Evolutionary conservation across 495 filamentous ascomycete species (phyloP), one percentile per base, ranked within the genome.

Genomic region (Alectoria sarmentosa): DNA sequence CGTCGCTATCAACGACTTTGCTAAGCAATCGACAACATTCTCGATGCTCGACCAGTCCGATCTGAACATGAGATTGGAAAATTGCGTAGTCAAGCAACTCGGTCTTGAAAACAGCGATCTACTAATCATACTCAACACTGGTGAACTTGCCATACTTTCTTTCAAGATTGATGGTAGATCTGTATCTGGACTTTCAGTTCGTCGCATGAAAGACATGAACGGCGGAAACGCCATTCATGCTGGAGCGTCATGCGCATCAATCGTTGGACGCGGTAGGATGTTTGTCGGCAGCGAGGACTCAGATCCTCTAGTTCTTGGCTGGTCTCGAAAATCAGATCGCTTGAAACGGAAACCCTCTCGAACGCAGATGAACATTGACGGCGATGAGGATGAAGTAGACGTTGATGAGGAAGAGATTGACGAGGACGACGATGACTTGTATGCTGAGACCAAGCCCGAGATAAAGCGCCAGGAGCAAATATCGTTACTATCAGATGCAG

Each of bases 151-250:
- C 19, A 80, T 92, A 36, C 76, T 98, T 28, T 88, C 82, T 42
- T 96, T 99, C 76, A 87, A 84, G 64, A 83, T 96, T 58, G 92
- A 96, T 73, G 94, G 94, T n/a, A 83, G 93, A 54, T 94, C 90
- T 13, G 90, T 99, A 32, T 96, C 92, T 44, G 91, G 92, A 9
- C 78, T 97, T 38, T 83, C 82, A 8, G 73, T 98, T 56, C 84
- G 83, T 58, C 74, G 83, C 21, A 74, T 96, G 41, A 73, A 80
- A 21, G 67, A 75, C 54, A 83, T 88, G 48, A 71, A 81, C 1
- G 88, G 88, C 28, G 87, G 85, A 4, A 67, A 74, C 56, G 64
- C 90, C 17, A 74, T 95, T 64, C 80, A 80, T 34, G 83, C 83
- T 39, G 77, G 82, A 36, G 84, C 87, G n/a, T 87, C 89, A 6